These are phyloP conservation scores for Deuterostichococcus epilithicus DNA, from an alignment of 139 green algal species.

Conservation along the genomic window DNA sequence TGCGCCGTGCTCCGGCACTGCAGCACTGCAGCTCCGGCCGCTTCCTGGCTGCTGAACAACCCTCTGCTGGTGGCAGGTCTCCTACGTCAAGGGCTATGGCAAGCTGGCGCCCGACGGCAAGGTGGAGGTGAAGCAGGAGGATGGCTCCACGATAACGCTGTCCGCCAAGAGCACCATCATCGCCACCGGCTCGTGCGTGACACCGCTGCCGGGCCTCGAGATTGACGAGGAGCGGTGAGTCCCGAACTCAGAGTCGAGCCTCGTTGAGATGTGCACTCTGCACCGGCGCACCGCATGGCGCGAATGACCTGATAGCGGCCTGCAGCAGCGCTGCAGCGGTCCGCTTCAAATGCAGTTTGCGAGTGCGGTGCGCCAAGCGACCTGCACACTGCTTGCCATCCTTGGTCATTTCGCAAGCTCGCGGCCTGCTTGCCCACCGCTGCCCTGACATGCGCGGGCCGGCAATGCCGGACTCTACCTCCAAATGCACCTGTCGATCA, in stretches of 20 bases:
- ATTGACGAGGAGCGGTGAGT: constrained; percentile 90
- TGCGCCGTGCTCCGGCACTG: too few relatives aligned
- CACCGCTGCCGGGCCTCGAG: constrained; percentile 76
- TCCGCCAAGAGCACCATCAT: constrained; percentile 94
- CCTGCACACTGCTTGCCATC: too few relatives aligned
- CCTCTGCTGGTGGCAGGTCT: constrained; percentile 52
- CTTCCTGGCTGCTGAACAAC: too few relatives aligned
- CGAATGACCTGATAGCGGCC: too few relatives aligned
- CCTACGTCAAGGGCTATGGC: constrained; percentile 94
- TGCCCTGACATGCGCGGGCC: not conserved
- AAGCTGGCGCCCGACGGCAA: constrained; percentile 67
- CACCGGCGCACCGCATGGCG: too few relatives aligned
- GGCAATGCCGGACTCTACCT: not conserved
- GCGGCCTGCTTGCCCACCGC: not conserved
- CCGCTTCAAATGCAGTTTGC: too few relatives aligned
- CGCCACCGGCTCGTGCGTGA: constrained; percentile 92
- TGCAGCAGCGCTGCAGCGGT: too few relatives aligned
- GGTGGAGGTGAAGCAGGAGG: constrained; percentile 74
- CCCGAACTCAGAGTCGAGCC: not conserved
- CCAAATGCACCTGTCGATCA: not conserved
- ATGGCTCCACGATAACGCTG: constrained; percentile 65
- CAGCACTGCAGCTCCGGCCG: too few relatives aligned
- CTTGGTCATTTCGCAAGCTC: too few relatives aligned
- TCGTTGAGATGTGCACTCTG: not conserved
- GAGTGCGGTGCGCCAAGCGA: too few relatives aligned